phyloP scores from a whole-genome alignment of 129 eudicot genomes.

The Oenanthe sinensis region DNA sequence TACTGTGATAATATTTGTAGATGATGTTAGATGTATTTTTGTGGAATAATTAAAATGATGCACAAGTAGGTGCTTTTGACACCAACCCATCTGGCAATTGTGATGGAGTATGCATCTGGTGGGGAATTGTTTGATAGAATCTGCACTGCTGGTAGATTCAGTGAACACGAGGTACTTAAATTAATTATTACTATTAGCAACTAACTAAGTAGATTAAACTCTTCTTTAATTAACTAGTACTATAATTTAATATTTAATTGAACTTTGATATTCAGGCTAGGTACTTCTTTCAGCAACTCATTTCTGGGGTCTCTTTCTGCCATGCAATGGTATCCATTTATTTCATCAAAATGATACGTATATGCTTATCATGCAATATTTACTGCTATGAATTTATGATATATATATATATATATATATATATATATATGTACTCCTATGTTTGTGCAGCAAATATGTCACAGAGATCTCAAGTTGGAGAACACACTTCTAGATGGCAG shows the following conservation, averaged over 20 bases:
- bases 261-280: background rate
- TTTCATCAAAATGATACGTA: background rate
- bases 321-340: slow-evolving; percentile 2
- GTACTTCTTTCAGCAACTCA: slow-evolving; percentile 5
- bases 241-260: background rate
- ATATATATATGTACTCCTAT: too few relatives aligned
- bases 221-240: too few relatives aligned
- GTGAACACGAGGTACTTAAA: slow-evolving; percentile 59
- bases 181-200: too few relatives aligned
- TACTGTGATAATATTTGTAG: too few relatives aligned
- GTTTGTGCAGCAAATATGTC: slow-evolving; percentile 8
- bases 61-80: slow-evolving; percentile 54
- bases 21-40: background rate
- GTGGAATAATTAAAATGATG: background rate
- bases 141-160: slow-evolving; percentile 73
- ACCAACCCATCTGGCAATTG: slow-evolving; percentile 83
- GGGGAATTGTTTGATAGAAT: slow-evolving; percentile 85
- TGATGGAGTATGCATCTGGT: slow-evolving; percentile 92
- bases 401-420: too few relatives aligned
- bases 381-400: background rate
- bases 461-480: slow-evolving; percentile 7
- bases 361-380: too few relatives aligned
- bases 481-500: slow-evolving; percentile 7
- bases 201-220: too few relatives aligned
- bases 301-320: slow-evolving; percentile 8